Conservation (phyloP, 2,329 filamentous ascomycete genomes). For the Elsinoe arachidis region DNA sequence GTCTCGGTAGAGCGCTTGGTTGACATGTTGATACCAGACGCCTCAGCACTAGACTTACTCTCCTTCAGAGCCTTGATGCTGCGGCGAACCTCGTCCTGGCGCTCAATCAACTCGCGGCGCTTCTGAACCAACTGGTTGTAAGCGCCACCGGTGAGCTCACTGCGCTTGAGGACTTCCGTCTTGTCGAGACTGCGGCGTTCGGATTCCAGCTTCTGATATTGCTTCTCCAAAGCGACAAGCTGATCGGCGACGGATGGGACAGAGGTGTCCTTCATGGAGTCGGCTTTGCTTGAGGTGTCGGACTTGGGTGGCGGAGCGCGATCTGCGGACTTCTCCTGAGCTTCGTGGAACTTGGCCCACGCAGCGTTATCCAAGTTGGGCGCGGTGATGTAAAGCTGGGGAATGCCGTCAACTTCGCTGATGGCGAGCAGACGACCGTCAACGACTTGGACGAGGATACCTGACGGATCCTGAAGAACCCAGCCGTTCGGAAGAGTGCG, state of each 20-base stretch:
- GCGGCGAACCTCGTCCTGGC: slow-evolving; percentile 28
- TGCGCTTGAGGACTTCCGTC: slow-evolving; percentile 29
- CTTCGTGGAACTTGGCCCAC: slow-evolving; percentile 6
- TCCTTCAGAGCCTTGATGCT: slow-evolving; percentile 27
- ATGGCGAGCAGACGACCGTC: slow-evolving; percentile 29
- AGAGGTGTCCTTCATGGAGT: slow-evolving; percentile 15
- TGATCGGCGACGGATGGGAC: slow-evolving; percentile 24
- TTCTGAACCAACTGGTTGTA: slow-evolving; percentile 26
- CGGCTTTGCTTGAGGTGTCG: slow-evolving; percentile 7
- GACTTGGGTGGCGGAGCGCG: not conserved
- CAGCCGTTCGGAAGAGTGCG: slow-evolving; percentile 24
- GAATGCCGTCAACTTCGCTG: slow-evolving; percentile 25
- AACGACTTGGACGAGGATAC: slow-evolving; percentile 31
- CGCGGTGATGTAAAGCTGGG: slow-evolving; percentile 29
- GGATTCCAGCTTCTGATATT: slow-evolving; percentile 29
- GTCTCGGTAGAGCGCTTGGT: not conserved
- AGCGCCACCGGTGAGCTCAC: slow-evolving; percentile 24
- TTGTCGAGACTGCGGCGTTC: slow-evolving; percentile 31
- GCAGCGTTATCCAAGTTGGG: slow-evolving; percentile 27
- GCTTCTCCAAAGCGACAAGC: slow-evolving; percentile 28
- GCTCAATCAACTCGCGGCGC: slow-evolving; percentile 27
- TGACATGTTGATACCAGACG: not conserved
- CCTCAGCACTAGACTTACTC: slow-evolving; percentile 1
- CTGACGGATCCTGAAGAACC: slow-evolving; percentile 29
- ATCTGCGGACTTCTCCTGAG: not conserved